Conservation (phyloP, 176 grass and related monocot species). For the Tuctoria greenei region DNA sequence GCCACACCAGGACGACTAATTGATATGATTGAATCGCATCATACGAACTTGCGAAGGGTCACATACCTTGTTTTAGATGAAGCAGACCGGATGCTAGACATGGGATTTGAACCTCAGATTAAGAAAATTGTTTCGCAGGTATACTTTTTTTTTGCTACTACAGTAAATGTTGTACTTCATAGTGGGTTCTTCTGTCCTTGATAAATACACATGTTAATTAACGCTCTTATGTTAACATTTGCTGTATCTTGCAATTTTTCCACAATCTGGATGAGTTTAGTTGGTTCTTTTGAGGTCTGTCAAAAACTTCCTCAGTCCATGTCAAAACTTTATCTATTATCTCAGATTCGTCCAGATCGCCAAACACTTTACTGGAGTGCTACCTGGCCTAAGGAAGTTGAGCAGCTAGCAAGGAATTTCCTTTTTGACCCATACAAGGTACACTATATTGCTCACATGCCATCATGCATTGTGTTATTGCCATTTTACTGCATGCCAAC, state of each 20-base stretch:
- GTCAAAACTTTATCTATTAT: slow-evolving; percentile 27
- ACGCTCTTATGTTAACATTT: not conserved
- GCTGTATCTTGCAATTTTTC: not conserved
- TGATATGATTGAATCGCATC: slow-evolving; percentile 97
- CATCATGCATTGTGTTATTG: slow-evolving; percentile 23
- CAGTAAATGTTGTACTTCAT: not conserved
- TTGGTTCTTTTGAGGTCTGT: slow-evolving; percentile 19
- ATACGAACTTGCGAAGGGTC: slow-evolving; percentile 90
- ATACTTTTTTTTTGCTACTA: not conserved
- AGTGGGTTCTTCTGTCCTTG: not conserved
- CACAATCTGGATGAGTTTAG: slow-evolving; percentile 13
- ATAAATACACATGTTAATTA: not conserved
- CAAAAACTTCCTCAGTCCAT: not conserved
- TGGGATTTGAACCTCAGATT: slow-evolving; percentile 99
- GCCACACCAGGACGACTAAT: slow-evolving; percentile 97
- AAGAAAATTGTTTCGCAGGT: slow-evolving; percentile 99
- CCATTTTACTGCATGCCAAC: slow-evolving; percentile 33
- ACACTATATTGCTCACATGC: slow-evolving; percentile 18
- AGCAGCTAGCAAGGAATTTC: slow-evolving; percentile 83
- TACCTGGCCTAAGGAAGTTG: slow-evolving; percentile 99
- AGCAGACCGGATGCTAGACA: slow-evolving; percentile 97
- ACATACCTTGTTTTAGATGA: slow-evolving; percentile 99
- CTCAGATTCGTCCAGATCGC: slow-evolving; percentile 96
- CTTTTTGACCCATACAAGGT: slow-evolving; percentile 98
- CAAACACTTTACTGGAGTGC: slow-evolving; percentile 99